Evolutionary conservation across 2,329 filamentous ascomycete genomes (phyloP), one percentile per base, ranked within the genome.

Genomic region (Onygenales sp.): DNA sequence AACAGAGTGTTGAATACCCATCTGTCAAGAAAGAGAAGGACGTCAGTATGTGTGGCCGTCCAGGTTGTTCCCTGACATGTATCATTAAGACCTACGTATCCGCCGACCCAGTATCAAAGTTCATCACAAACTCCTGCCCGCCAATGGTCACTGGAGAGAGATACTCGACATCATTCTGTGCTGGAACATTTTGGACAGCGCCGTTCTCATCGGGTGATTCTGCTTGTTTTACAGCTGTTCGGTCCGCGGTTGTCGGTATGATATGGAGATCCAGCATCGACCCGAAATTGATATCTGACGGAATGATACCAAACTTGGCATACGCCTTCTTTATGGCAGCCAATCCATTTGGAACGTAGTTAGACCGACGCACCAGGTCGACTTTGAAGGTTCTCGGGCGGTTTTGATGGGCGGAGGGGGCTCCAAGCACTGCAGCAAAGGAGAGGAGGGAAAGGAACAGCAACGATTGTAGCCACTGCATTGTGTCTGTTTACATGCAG

Each of bases 21-120:
- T 52, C 79, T 82, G 59, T 39, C 44, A 14, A 47, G 2, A 42
- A 27, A 44, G 9, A 45, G 32, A 31, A 17, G 14, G 11, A 37
- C 47, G 42, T 53, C 27, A 56, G 53, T 52, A 42, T 40, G 39
- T 37, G 44, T 9, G 11, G 14, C 3, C 17, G 10, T n/a, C 13
- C 31, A 39, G 34, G 8, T 21, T 14, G 6, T 3, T 27, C 6
- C 6, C 34, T 14, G 17, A 5, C 10, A 46, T 37, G 6, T 48
- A 17, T n/a, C 13, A 33, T 34, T n/a, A 13, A n/a, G 7, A 66
- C 78, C 64, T 75, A 82, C 72, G 87, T 76, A 67, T 88, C 86
- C 10, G 85, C 80, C 2, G 85, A 88, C 53, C 86, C 86, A n/a
- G 84, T 85, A 68, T 89, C 86, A 63, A 89, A 87, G 65, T 87